These are phyloP conservation scores for Scheffersomyces cryptocercus DNA, from an alignment of 1,139 yeast species.

Conservation along the genomic window DNA sequence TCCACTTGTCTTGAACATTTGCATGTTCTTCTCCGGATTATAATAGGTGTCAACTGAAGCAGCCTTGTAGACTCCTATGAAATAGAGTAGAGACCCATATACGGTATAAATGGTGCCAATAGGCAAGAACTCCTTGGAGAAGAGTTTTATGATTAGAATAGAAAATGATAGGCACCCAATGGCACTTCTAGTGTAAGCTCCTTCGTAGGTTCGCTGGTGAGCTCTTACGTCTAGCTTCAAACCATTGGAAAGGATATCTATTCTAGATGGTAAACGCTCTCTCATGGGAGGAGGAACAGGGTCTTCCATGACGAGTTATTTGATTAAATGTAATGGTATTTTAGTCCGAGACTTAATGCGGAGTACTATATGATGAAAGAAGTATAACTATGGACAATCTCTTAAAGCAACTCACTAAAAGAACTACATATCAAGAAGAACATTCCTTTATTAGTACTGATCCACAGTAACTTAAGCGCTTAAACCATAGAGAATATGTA, in stretches of 20 bases:
- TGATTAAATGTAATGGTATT: background rate
- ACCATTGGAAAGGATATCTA: constrained; percentile 35
- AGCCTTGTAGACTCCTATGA: constrained; percentile 50
- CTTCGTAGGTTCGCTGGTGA: constrained; percentile 63
- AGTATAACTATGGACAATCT: background rate
- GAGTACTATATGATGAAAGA: too few species aligned
- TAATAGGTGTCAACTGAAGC: constrained; percentile 48
- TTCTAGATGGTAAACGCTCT: constrained; percentile 32
- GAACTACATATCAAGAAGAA: background rate
- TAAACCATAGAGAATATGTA: too few species aligned
- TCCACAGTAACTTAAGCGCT: too few species aligned
- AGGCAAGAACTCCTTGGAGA: constrained; percentile 53
- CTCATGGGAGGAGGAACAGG: constrained; percentile 7
- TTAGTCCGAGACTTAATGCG: background rate
- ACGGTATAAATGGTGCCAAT: constrained; percentile 54
- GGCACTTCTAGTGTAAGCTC: constrained; percentile 59
- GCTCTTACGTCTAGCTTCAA: constrained; percentile 56
- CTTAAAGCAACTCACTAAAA: background rate
- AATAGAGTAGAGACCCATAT: constrained; percentile 50
- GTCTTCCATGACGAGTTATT: background rate
- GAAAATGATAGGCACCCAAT: constrained; percentile 48
- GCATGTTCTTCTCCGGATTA: constrained; percentile 39
- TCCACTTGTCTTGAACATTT: constrained; percentile 52
- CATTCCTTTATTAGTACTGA: too few species aligned
- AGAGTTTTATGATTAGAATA: constrained; percentile 50